Percentiles rank a stretch among this genome's conserved stretches.
These are phyloP conservation scores for Phialophora verrucosa DNA, from an alignment of 2,329 filamentous ascomycete species.

Conservation along the genomic window DNA sequence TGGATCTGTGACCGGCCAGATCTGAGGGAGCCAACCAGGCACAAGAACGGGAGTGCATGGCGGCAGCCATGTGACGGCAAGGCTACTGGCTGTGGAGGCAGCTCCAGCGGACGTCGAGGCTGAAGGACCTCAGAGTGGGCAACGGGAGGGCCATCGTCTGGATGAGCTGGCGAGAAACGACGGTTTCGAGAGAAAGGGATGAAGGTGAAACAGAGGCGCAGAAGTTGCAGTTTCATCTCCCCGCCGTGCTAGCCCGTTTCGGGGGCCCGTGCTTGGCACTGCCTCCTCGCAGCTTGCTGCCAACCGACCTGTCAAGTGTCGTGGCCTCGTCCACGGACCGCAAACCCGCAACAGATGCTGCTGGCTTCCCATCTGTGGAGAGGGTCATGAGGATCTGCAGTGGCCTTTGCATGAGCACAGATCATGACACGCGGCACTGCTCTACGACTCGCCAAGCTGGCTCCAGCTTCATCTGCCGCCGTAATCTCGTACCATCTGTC, in stretches of 20 bases:
- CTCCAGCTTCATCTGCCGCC: slow-evolving; percentile 25
- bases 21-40: slow-evolving; percentile 20
- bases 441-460: background rate
- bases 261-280: background rate
- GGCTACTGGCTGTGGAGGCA: slow-evolving; percentile 32
- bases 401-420: background rate
- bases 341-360: background rate
- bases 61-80: slow-evolving; percentile 14
- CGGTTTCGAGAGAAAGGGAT: slow-evolving; percentile 21
- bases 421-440: slow-evolving; percentile 9
- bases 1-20: slow-evolving; percentile 20
- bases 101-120: slow-evolving; percentile 18
- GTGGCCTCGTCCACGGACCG: background rate
- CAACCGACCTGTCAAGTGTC: background rate
- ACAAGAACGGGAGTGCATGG: slow-evolving; percentile 27
- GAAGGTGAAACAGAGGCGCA: slow-evolving; percentile 29
- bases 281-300: background rate
- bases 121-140: slow-evolving; percentile 24
- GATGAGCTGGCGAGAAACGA: slow-evolving; percentile 18
- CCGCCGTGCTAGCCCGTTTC: slow-evolving; percentile 1
- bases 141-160: slow-evolving; percentile 12
- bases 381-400: background rate
- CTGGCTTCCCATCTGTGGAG: background rate
- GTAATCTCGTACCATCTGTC: background rate
- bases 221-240: slow-evolving; percentile 27